Evolutionary conservation across 306 rosid species (phyloP).

Genomic region (Malus sieversii): DNA sequence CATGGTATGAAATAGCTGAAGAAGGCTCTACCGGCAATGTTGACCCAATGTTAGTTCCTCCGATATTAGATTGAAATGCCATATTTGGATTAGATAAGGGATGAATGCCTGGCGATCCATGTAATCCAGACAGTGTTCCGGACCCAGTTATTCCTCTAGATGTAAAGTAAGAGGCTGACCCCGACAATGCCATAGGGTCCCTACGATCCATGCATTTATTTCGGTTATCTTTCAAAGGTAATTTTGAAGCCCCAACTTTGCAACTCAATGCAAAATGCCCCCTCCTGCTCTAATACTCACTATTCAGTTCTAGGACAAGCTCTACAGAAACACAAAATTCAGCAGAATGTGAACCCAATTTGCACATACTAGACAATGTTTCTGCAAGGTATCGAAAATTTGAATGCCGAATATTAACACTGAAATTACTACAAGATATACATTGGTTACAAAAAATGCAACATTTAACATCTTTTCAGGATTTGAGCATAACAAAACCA

Average conservation of each 20-base stretch:
- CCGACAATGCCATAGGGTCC: conserved; percentile 73
- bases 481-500: conserved; percentile 1
- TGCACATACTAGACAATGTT: conserved; percentile 16
- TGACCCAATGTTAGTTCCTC: conserved; percentile 53
- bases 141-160: conserved; percentile 56
- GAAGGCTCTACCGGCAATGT: conserved; percentile 57
- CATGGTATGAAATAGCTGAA: conserved; percentile 47
- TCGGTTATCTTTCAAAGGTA: conserved; percentile 21
- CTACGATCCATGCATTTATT: conserved; percentile 95
- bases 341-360: conserved; percentile 20
- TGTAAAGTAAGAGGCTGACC: conserved; percentile 71
- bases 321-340: conserved; percentile 16
- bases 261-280: conserved; percentile 14
- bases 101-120: conserved; percentile 46
- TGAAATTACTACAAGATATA: conserved; percentile 2
- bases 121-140: conserved; percentile 59
- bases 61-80: conserved; percentile 53
- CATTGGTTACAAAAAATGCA: conserved; percentile 5
- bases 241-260: conserved; percentile 14
- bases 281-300: conserved; percentile 31
- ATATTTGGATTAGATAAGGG: conserved; percentile 49
- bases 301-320: conserved; percentile 16
- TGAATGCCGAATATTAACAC: not conserved
- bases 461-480: conserved; percentile 10
- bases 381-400: conserved; percentile 4